Base-by-base conservation (phyloP, 192 early-diverging fungal species). In the Helicostylum pulchrum region DNA sequence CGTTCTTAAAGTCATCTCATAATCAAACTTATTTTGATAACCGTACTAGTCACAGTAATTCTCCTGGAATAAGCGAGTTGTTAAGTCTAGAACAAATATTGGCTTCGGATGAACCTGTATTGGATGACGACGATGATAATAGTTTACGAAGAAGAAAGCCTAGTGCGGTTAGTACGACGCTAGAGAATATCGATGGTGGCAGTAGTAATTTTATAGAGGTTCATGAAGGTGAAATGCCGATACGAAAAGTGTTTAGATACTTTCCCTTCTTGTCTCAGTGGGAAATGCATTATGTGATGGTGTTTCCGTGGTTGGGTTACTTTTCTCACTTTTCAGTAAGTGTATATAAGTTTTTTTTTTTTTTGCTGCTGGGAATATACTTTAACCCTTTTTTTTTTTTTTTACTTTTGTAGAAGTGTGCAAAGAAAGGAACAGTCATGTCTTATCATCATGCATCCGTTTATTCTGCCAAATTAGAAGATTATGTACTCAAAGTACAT, bases 211-310 rank as follows among this genome's bases (percentile, higher is more conserved):
- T 51, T 73, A 53, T 71, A 10, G 75, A 78, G 48, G 74, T 73
- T 4, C 73, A 82, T 59, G 58, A 77, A 26, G 77, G 77, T 0
- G 72, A 75, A 23, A 76, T 82, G 73, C 77, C 77, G 2, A 70
- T 77, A 21, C 73, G 75, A 23, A 69, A 68, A 21, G 73, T 75
- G 36, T 71, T 75, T 48, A 70, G 77, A 8, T 82, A 73, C 30
- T 58, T 82, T 23, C 75, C 75, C 7, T 82, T 75, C 53, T 58
- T 79, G 7, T 39, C 80, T 10, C 76, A 73, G 15, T 82, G 80
- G 80, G 66, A 74, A 36, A 82, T 82, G 80, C 51, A 65, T 21
- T 73, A 77, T 32, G 61, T 82, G 10, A 73, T 79, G 47, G 68
- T 78, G 3, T 82, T 77, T 52, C 80, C 80, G 9, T 53, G 63